Evolutionary conservation across 164 flowering plant species (phyloP).

Genomic region (Umbellularia californica): DNA sequence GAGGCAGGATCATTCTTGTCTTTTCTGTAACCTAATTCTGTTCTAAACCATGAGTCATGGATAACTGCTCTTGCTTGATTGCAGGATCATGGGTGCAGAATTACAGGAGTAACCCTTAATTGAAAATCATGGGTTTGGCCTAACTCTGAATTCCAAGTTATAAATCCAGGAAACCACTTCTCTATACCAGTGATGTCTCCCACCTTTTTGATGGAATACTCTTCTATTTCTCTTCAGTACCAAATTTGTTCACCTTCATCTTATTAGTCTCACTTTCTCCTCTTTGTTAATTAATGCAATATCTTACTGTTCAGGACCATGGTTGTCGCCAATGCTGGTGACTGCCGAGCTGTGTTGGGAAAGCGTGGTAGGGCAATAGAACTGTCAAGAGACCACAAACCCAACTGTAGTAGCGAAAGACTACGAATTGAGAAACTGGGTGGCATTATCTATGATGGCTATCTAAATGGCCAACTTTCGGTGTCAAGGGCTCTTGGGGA

Average conservation of each 20-base stretch:
- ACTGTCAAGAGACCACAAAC: conserved; percentile 89
- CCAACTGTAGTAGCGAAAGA: conserved; percentile 65
- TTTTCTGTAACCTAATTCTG: background rate
- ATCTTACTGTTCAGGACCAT: conserved; percentile 45
- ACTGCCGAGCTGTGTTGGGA: conserved; percentile 93
- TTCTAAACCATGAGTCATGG: background rate
- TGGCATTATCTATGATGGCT: conserved; percentile 86
- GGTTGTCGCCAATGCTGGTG: conserved; percentile 89
- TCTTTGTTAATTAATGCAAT: background rate
- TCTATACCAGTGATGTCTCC: background rate
- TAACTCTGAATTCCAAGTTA: background rate
- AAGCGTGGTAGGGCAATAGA: conserved; percentile 88
- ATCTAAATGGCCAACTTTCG: conserved; percentile 86
- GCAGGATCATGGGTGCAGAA: conserved; percentile 1
- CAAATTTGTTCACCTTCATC: background rate
- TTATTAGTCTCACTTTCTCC: background rate
- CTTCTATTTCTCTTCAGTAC: background rate
- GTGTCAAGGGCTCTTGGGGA: conserved; percentile 93
- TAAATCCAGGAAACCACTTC: background rate
- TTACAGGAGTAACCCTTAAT: background rate
- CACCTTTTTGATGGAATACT: background rate
- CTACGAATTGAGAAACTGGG: conserved; percentile 79
- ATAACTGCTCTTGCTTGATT: background rate
- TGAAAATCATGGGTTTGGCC: background rate
- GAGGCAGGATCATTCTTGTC: background rate